Base-by-base conservation (phyloP, 2,329 filamentous ascomycete genomes). In the Aaosphaeria arxii region DNA sequence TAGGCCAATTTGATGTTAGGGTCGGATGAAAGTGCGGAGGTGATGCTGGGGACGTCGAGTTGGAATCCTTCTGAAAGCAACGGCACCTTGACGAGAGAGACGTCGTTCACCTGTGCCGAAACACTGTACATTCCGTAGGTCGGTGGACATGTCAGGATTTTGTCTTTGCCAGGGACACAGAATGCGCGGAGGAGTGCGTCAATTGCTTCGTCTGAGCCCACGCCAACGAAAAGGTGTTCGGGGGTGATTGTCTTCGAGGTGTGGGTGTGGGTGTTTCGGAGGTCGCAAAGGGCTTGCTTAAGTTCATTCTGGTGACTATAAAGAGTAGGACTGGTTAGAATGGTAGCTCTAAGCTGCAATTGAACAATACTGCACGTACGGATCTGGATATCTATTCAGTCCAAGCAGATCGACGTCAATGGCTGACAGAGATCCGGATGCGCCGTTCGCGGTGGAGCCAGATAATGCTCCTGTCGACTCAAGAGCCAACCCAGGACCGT, bases 71-170 rank as follows among this genome's bases (percentile, higher is more conserved):
- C 85, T 1, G 84, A 81, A 42, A 88, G 80, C 24, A 97, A 77
- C 0, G 91, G 91, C n/a, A 97, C 85, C 67, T 88, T 89, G 58
- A 95, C 86, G 29, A 97, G 83, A 41, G 80, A 80, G 17, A 99
- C 79, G 65, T 97, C 94, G 75, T 99, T 99, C 58, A 96, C 87
- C 67, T 95, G 88, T 1, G 94, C 94, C 5, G 89, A 95, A 13
- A 99, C 94, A 42, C 84, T 79, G 77, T 99, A 99, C 94, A 99
- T 99, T 74, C 94, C 94, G 70, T 99, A 99, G 1, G 94, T 99
- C 1, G 94, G 94, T 13, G 94, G 94, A 66, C 92, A 97, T 39
- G 90, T 92, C 33, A 99, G 81, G 66, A 99, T 95, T 66, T 88
- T 90, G 73, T 99, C 94, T 56, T 80, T 80, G 41, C 87, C 89